Base-by-base conservation (phyloP, 2,329 filamentous ascomycete genomes). In the Stagonosporopsis rhizophila region DNA sequence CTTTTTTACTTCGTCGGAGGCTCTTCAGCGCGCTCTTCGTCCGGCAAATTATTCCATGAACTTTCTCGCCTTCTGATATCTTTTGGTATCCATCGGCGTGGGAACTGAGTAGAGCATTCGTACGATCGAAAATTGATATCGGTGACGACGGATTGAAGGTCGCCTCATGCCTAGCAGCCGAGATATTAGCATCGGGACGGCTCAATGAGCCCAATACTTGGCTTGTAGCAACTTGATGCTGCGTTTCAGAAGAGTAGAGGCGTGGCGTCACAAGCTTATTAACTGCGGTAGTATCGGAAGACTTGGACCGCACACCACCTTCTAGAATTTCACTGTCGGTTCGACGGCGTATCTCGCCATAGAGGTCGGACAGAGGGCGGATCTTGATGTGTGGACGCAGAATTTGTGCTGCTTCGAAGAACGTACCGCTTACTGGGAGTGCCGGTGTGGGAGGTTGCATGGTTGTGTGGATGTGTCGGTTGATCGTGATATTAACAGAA, bases 171-270 rank as follows among this genome's bases (percentile, higher is more conserved):
- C 12, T 30, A 8, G 0, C 9, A 27, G 8, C 11, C 6, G 19
- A n/a, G 5, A 42, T 5, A 28, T 32, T 14, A 2, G 17, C 46
- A 8, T 46, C 30, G 3, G 42, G 28, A 23, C 28, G 47, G 8
- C 46, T 35, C 15, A 41, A 8, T 3, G 35, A 44, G 6, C 46
- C 53, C 47, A 56, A 8, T 4, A 23, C 32, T 2, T n/a, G 41
- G 12, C 41, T 28, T 20, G 32, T 38, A 14, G 47, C 53, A n/a
- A 51, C 47, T 35, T 51, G 35, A 5, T 46, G 32, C 46, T 47
- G 35, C 4, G 6, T n/a, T 1, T 25, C 15, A 1, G 46, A 51
- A 1, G 28, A 32, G 14, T 38, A 30, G 5, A 19, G 20, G 5
- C 28, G 27, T 11, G 20, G 35, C 11, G 3, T 17, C 3, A 14